Conservation (phyloP, 176 grass and related monocot species). For the Musa schizocarpa region DNA sequence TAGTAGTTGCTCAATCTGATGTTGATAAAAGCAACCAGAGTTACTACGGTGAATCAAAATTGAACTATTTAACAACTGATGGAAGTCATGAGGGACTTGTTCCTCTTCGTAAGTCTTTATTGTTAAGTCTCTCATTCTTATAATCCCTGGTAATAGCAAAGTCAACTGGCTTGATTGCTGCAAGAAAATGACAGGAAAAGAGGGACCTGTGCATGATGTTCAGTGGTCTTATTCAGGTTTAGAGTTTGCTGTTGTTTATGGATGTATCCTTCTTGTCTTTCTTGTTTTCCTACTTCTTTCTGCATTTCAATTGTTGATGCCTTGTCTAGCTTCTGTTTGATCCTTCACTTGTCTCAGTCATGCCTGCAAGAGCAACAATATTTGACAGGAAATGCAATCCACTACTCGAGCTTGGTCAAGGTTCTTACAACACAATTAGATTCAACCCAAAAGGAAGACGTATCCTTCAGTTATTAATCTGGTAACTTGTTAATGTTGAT, state of each 20-base stretch:
- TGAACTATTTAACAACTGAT: conserved; percentile 92
- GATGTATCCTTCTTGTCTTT: conserved; percentile 53
- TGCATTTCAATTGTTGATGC: not conserved
- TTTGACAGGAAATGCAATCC: conserved; percentile 92
- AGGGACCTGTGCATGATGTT: conserved; percentile 70
- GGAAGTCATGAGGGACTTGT: conserved; percentile 81
- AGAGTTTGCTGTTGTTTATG: conserved; percentile 91
- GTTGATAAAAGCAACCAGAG: conserved; percentile 99
- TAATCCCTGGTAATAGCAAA: not conserved
- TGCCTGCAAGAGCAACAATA: conserved; percentile 82
- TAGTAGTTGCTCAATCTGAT: conserved; percentile 73
- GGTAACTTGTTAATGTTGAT: conserved; percentile 10
- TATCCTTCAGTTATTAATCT: conserved; percentile 47
- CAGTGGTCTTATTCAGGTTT: conserved; percentile 78
- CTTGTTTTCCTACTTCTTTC: conserved; percentile 10
- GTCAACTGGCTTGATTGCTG: not conserved
- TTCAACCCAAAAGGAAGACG: conserved; percentile 93
- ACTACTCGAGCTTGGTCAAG: conserved; percentile 88
- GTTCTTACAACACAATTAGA: conserved; percentile 91
- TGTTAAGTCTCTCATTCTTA: not conserved
- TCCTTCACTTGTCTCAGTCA: conserved; percentile 60
- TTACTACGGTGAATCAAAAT: conserved; percentile 98
- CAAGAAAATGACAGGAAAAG: conserved; percentile 21
- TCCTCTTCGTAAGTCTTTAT: conserved; percentile 64
- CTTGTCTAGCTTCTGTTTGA: not conserved